Evolutionary conservation across 1,284 basidiomycete species (phyloP).

Genomic region (Inonotus obliquus): DNA sequence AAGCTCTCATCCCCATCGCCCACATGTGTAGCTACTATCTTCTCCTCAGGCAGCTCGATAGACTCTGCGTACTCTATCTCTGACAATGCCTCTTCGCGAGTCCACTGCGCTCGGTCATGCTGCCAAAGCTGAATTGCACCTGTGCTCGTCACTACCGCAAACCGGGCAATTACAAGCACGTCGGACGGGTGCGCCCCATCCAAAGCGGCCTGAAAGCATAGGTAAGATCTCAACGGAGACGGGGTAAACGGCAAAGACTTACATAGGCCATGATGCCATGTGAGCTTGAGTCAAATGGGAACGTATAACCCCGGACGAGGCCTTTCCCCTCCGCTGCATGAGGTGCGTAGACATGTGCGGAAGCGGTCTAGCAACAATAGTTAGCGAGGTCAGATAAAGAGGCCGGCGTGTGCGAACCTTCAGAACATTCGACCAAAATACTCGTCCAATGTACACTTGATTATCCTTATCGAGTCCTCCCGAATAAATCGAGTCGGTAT

Average conservation of each 20-base stretch:
- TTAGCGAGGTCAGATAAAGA: slow-evolving; percentile 20
- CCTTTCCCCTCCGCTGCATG: slow-evolving; percentile 53
- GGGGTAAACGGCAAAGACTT: slow-evolving; percentile 25
- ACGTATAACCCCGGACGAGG: slow-evolving; percentile 55
- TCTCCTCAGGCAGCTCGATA: slow-evolving; percentile 74
- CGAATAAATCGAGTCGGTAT: slow-evolving; percentile 49
- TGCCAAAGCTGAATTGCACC: slow-evolving; percentile 79
- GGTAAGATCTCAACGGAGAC: slow-evolving; percentile 7
- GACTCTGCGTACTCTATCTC: slow-evolving; percentile 62
- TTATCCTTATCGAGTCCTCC: slow-evolving; percentile 59
- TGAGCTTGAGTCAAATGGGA: slow-evolving; percentile 66
- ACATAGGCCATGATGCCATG: slow-evolving; percentile 76
- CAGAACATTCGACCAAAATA: slow-evolving; percentile 66
- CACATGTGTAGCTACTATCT: slow-evolving; percentile 39
- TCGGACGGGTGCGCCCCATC: slow-evolving; percentile 45
- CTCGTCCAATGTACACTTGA: slow-evolving; percentile 58
- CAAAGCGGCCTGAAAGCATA: slow-evolving; percentile 44
- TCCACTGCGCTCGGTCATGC: slow-evolving; percentile 64
- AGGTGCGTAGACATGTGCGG: slow-evolving; percentile 56
- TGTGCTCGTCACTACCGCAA: slow-evolving; percentile 69
- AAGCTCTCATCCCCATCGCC: slow-evolving; percentile 52
- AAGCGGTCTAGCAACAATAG: slow-evolving; percentile 34
- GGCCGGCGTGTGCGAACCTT: slow-evolving; percentile 38
- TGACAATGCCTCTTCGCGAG: slow-evolving; percentile 78
- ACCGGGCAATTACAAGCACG: slow-evolving; percentile 40